These are phyloP conservation scores for Leptographium procerum DNA, from an alignment of 2,329 filamentous ascomycete species.

Conservation along the genomic window DNA sequence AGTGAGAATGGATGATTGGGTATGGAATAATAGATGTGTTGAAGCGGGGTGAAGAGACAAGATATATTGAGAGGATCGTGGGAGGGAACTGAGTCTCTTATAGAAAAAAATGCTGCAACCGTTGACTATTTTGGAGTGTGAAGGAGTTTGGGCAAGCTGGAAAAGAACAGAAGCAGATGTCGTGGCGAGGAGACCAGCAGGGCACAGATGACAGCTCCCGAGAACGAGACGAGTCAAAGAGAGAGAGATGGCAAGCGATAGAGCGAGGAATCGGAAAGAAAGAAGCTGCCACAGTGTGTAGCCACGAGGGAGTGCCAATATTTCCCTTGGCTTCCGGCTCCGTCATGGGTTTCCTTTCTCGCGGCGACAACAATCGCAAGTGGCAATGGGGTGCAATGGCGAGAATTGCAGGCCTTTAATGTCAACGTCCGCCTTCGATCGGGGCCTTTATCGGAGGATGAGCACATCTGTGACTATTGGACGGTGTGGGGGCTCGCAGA, in stretches of 20 bases:
- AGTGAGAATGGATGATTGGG: background rate
- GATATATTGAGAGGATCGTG: background rate
- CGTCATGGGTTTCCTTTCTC: background rate
- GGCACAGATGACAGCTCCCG: background rate
- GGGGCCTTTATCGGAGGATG: background rate
- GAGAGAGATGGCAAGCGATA: background rate
- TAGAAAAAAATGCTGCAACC: background rate
- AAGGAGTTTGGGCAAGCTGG: background rate
- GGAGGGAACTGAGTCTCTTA: background rate
- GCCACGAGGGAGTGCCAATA: background rate
- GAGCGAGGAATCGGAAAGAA: background rate
- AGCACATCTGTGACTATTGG: background rate
- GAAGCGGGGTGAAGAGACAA: background rate
- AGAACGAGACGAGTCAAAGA: background rate
- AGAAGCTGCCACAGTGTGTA: background rate
- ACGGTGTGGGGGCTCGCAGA: background rate
- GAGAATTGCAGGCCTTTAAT: background rate
- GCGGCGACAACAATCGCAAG: background rate
- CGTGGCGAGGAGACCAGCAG: background rate
- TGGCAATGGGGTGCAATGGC: background rate
- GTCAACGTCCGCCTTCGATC: background rate
- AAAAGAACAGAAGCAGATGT: background rate
- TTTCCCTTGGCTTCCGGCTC: background rate
- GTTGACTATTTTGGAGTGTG: background rate
- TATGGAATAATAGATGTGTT: background rate